Conservation (phyloP, 495 filamentous ascomycete species). For the Hypoxylon trugodes region DNA sequence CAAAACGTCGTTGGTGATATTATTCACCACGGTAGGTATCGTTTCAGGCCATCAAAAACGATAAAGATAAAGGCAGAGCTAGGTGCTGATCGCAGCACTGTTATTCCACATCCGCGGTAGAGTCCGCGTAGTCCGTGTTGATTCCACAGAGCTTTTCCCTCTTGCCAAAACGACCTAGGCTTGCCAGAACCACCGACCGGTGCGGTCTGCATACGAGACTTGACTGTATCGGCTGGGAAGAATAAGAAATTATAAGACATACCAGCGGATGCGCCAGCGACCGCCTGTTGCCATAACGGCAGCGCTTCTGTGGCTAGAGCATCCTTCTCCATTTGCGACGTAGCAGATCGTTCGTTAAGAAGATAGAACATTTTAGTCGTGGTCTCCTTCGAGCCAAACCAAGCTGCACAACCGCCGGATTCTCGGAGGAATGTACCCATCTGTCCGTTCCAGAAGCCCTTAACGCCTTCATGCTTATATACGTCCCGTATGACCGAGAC, state of each 20-base stretch:
- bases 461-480: slow-evolving; percentile 78
- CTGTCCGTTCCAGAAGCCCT: slow-evolving; percentile 95
- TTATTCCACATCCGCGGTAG: slow-evolving; percentile 96
- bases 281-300: slow-evolving; percentile 80
- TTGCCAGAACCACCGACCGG: slow-evolving; percentile 61
- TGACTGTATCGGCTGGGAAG: slow-evolving; percentile 97
- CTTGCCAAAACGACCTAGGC: slow-evolving; percentile 72
- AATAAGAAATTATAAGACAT: slow-evolving; percentile 96
- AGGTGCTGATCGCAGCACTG: slow-evolving; percentile 83
- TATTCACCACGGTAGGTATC: slow-evolving; percentile 61
- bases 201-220: slow-evolving; percentile 93
- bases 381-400: slow-evolving; percentile 95
- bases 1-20: not conserved
- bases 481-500: slow-evolving; percentile 75
- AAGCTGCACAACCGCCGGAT: slow-evolving; percentile 89
- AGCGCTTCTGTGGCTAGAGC: slow-evolving; percentile 50
- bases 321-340: slow-evolving; percentile 43
- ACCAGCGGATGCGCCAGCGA: slow-evolving; percentile 89
- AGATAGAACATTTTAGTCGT: slow-evolving; percentile 69
- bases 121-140: slow-evolving; percentile 83
- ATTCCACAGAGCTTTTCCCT: slow-evolving; percentile 75
- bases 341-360: slow-evolving; percentile 47
- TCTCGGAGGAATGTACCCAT: slow-evolving; percentile 92
- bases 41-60: slow-evolving; percentile 84
- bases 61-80: slow-evolving; percentile 98